phyloP scores from a whole-genome alignment of 495 filamentous ascomycete species.

The Penicillium lagena region DNA sequence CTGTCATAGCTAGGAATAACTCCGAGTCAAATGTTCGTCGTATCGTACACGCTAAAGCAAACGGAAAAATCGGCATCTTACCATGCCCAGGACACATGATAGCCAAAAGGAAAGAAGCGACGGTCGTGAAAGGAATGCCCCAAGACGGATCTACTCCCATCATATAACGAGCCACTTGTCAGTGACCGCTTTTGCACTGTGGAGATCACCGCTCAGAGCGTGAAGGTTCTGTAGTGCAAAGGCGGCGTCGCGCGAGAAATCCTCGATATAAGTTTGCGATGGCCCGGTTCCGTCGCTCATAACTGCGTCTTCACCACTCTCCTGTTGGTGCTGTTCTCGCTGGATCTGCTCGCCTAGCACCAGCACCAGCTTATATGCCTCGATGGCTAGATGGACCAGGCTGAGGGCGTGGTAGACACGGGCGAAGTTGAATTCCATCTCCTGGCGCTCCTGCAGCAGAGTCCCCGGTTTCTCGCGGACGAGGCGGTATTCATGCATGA shows the following conservation, averaged over 20 bases:
- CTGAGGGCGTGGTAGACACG: conserved; percentile 77
- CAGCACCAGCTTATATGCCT: conserved; percentile 61
- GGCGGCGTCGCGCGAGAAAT: conserved; percentile 69
- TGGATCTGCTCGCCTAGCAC: conserved; percentile 38
- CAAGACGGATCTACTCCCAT: not conserved
- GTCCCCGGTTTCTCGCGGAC: conserved; percentile 34
- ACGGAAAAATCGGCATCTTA: too few relatives aligned
- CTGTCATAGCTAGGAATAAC: too few relatives aligned
- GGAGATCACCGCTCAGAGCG: conserved; percentile 53
- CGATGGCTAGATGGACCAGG: conserved; percentile 66
- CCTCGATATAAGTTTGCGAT: conserved; percentile 39
- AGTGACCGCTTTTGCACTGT: conserved; percentile 49
- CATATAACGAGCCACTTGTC: conserved; percentile 53
- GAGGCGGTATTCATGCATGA: conserved; percentile 71
- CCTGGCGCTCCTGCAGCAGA: conserved; percentile 53
- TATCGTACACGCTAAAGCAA: too few relatives aligned
- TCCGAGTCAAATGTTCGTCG: too few relatives aligned
- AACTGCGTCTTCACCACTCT: conserved; percentile 13
- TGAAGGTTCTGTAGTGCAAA: conserved; percentile 67
- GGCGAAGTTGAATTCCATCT: conserved; percentile 86
- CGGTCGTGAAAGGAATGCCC: too few relatives aligned
- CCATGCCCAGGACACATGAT: too few relatives aligned
- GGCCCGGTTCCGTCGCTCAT: conserved; percentile 21
- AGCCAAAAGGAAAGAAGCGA: too few relatives aligned
- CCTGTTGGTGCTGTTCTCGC: conserved; percentile 9